Evolutionary conservation across 2,329 filamentous ascomycete genomes (phyloP), one percentile per base, ranked within the genome.

Genomic region (Pezizomycotina sp.): DNA sequence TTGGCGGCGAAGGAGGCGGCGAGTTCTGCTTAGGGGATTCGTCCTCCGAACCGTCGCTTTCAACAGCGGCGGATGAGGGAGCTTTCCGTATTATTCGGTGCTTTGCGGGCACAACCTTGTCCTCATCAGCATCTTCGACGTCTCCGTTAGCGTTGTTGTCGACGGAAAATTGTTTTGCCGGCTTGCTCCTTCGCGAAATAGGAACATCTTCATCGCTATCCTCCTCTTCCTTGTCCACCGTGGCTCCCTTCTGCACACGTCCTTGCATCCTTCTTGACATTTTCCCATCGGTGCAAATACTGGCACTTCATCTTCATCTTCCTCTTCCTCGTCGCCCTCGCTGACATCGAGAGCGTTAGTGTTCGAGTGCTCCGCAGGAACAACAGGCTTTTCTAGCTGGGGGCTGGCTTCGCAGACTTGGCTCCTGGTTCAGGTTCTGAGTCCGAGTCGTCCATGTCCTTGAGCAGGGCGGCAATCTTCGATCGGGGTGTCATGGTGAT

Each of bases 91-190:
- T 52, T 16, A 59, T 50, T 40, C 62, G 62, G 38, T 60, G 57
- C 5, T 62, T 53, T n/a, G 57, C 55, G 13, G 12, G 61, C 52
- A 2, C 29, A n/a, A 63, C 59, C 3, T 63, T 61, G 10, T 62
- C 57, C 6, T 35, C 27, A 9, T 27, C 33, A 7, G 18, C 19
- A 23, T 32, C 34, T 22, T 33, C 18, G 18, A 31, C 36, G 12
- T 36, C 20, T 1, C 30, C n/a, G 41, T 39, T 28, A 6, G 27
- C 32, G 22, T 35, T 26, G 3, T 32, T 30, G 5, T 34, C 34
- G 20, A 30, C 34, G 22, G 38, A 28, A 8, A 33, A 19, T 15
- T 38, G 36, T 13, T 37, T 36, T 4, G 34, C 20, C 2, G 32
- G 14, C n/a, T 35, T 33, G 8, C 36, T 16, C 12, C 41, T 37